Base-by-base conservation (phyloP, 768 basidiomycete species). In the Trametes maxima region DNA sequence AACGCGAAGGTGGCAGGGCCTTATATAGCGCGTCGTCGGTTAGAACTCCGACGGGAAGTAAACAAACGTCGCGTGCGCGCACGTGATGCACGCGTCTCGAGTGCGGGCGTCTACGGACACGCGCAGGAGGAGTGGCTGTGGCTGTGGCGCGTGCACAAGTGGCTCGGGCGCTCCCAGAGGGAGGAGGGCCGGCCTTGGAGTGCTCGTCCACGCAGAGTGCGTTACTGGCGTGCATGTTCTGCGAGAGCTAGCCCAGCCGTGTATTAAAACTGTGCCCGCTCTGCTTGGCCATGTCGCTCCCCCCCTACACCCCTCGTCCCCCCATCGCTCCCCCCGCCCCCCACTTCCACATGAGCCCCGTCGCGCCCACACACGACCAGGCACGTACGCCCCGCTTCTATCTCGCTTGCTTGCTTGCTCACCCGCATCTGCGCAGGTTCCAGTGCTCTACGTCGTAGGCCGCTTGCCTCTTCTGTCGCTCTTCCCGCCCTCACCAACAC, bases 401-500 rank as follows among this genome's bases (percentile, higher is more conserved):
- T 76, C 49, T 62, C 52, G 63, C 57, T 54, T 58, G 67, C 42
- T 66, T 59, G 67, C 59, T 56, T 57, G 58, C 53, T 64, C 48
- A 48, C 53, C 39, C 8, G 37, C 40, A 35, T 62, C 48, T 19
- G 63, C 46, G 58, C 74, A 90, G 90, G 82, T 87, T 57, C 86
- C 90, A 44, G 85, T 89, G 36, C 76, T 91, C 65, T 91, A 89
- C 67, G 88, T 90, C 58, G 90, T 90, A 74, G 67, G 88, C 81
- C 53, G 55, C 47, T 45, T 51, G 51, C 55, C 35, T 6, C 37
- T 44, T 25, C 17, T 28, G 43, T 28, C 36, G 13, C 28, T 25
- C 51, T 45, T 14, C 40, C 28, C 35, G 28, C 39, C 37, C 44
- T 52, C 22, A 49, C 22, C 28, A 33, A 4, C 39, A 33, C 64